These are phyloP conservation scores for Pyrenophora graminea DNA, from an alignment of 2,329 filamentous ascomycete species.

Conservation along the genomic window DNA sequence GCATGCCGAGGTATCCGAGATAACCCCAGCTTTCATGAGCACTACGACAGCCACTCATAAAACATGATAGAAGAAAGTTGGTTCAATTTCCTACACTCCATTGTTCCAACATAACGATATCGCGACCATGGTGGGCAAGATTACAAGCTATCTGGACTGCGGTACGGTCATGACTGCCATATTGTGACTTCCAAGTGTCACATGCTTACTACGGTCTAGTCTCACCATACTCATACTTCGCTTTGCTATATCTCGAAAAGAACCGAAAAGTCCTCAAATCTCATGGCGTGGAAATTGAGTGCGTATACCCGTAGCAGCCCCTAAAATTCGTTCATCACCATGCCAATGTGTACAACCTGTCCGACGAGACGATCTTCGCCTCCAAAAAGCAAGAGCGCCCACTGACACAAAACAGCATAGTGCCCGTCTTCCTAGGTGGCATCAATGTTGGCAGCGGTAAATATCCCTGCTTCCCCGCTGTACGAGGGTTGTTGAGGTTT, in stretches of 20 bases:
- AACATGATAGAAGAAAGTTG: not conserved
- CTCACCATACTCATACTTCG: conserved; percentile 62
- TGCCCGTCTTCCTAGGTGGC: conserved; percentile 69
- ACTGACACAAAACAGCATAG: conserved; percentile 56
- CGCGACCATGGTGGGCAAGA: conserved; percentile 60
- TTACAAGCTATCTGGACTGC: conserved; percentile 70
- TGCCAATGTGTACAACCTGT: not conserved
- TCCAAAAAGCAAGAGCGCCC: not conserved
- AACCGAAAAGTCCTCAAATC: conserved; percentile 60
- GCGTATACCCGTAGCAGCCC: conserved; percentile 36
- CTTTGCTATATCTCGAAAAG: conserved; percentile 61
- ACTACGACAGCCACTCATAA: conserved; percentile 7
- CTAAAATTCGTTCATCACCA: not conserved
- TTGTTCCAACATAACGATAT: not conserved
- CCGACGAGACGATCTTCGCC: not conserved
- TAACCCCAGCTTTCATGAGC: conserved; percentile 1
- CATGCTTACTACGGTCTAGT: conserved; percentile 52
- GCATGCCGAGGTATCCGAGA: conserved; percentile 35
- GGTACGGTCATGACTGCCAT: conserved; percentile 53
- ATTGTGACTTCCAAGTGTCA: not conserved
- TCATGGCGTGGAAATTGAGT: conserved; percentile 70
- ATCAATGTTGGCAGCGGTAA: conserved; percentile 51
- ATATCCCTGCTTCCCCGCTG: conserved; percentile 6
- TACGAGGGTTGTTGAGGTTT: not conserved
- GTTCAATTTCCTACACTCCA: not conserved